Base-by-base conservation (phyloP, 176 grass and related monocot species). In the Pontederia crassipes region DNA sequence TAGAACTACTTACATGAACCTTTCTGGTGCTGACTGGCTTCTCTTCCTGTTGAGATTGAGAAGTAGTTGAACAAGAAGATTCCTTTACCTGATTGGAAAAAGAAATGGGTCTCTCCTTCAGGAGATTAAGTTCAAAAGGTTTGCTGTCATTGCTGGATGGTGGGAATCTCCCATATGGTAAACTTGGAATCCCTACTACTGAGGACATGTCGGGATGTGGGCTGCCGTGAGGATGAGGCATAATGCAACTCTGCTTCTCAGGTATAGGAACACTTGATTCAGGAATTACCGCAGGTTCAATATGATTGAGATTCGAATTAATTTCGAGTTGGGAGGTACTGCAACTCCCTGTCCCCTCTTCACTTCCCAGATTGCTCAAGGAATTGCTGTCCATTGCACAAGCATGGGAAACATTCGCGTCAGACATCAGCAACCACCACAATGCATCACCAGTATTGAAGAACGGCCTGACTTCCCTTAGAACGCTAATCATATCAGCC, bases 391-490 rank as follows among this genome's bases (percentile, higher is more conserved):
- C 88, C 74, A 92, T 73, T 24, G 77, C 67, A 81, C 82, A 89
- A 12, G 93, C 88, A 54, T 73, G 68, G 63, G 77, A 75, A 17
- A 89, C 79, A 77, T 83, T 92, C 82, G 90, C 75, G 28, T 98
- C 93, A 12, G 78, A 89, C 69, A 98, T 89, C 61, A 98, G 93
- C 57, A 98, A 70, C 72, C 77, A 81, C 83, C 86, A 98, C 93
- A 92, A 89, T 12, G 78, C 84, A 59, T 98, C 93, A 11, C 84
- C 93, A 2, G 64, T 77, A 47, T 79, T 83, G 73, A 86, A 89
- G 77, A 89, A 98, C 4, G 94, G 94, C 10, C 88, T 79, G 14
- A 79, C 74, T 67, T 89, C 84, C 45, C 35, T 85, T 71, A 93
- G 79, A 60, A 93, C 55, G 1, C 73, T 53, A 72, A 86, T 72